Evolutionary conservation across 805 yeast genomes (phyloP), one percentile per base, ranked within the genome.

Genomic region (Candida pini): DNA sequence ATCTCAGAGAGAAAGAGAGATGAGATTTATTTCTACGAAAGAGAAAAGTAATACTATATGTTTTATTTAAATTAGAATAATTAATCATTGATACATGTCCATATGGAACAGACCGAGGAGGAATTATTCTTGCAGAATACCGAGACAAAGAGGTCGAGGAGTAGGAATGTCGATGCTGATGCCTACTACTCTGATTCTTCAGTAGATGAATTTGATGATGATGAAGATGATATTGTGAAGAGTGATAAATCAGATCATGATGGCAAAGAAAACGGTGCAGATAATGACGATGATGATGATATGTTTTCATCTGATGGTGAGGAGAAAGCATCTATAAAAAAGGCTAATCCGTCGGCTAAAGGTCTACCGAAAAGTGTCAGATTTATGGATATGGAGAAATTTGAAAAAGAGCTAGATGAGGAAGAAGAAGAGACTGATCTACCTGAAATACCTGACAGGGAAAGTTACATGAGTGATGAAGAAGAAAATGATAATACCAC

Each of bases 261-360:
- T 2, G 44, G 27, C 6, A 26, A 30, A 8, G 40, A 39, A 15
- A 31, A 37, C 23, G 34, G 39, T 16, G 42, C 34, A 12, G 38
- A 43, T 18, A 41, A 47, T 9, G 64, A 51, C 10, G 62, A 47
- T 3, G 56, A 58, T 22, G 69, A 63, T 24, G 73, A 69, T 46
- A 69, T 69, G 67, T 64, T 62, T 49, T 70, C 67, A 14, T 43
- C 59, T 19, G 55, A 51, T 38, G 45, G 44, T 16, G 50, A 40
- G 15, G 38, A 38, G 10, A 23, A 34, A 9, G 40, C 43, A 17
- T 33, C 32, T 18, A 22, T 34, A 22, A 27, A 33, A 12, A 20
- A 33, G 24, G 30, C 38, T 16, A 34, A 25, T 6, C 36, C 33
- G 16, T 45, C 41, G 31, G 44, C 38, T 16, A 33, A 22, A 19